These are phyloP conservation scores for Exophiala sp. DNA, from an alignment of 2,329 filamentous ascomycete species.

Conservation along the genomic window DNA sequence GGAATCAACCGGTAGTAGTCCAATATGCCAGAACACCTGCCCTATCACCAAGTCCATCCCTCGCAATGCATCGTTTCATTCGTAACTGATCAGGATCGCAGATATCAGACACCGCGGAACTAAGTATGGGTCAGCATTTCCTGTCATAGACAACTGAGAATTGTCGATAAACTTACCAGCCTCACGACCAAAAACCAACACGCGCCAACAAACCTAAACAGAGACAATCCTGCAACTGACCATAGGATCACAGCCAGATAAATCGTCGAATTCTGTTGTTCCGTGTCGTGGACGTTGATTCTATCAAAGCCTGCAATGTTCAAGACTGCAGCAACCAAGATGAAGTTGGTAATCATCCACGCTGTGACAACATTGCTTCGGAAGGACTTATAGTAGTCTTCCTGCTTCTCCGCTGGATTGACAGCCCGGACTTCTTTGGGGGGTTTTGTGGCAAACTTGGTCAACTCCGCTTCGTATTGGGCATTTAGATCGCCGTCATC, in stretches of 20 bases:
- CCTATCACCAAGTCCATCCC: background rate
- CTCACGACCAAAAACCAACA: constrained; percentile 88
- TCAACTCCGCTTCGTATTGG: constrained; percentile 82
- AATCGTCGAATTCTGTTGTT: constrained; percentile 57
- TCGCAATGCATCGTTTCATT: constrained; percentile 3
- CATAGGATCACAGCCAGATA: constrained; percentile 85
- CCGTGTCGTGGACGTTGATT: constrained; percentile 43
- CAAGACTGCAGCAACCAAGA: constrained; percentile 75
- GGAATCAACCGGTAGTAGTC: background rate
- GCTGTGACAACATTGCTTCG: constrained; percentile 82
- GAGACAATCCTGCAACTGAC: constrained; percentile 76
- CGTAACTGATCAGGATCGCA: constrained; percentile 3
- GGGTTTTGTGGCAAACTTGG: constrained; percentile 66
- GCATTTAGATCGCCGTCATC: constrained; percentile 93
- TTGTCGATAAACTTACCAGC: constrained; percentile 57
- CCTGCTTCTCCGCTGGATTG: constrained; percentile 68
- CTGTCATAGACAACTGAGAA: background rate
- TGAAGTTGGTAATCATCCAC: constrained; percentile 97
- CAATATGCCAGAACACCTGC: background rate
- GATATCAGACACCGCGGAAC: constrained; percentile 46
- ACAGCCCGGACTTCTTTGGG: constrained; percentile 55
- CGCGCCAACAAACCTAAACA: constrained; percentile 81
- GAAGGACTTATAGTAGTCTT: constrained; percentile 98
- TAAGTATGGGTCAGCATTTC: constrained; percentile 33
- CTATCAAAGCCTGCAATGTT: constrained; percentile 75